Evolutionary conservation across 805 yeast species (phyloP).

Genomic region (Blastobotrys chiropterorum): DNA sequence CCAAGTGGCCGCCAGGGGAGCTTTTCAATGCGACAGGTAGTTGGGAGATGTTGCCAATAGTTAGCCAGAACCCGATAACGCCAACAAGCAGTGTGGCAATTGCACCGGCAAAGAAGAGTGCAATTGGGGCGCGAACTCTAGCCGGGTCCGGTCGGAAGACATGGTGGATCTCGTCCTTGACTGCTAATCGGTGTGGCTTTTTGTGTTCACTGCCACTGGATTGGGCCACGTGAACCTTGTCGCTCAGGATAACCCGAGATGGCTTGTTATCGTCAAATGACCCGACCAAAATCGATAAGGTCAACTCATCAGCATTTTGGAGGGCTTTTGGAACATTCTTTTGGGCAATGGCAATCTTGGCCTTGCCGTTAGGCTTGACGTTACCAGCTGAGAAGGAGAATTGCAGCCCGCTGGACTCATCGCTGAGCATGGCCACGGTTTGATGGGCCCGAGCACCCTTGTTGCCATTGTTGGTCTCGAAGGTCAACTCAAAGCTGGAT

Average conservation of each 20-base stretch:
- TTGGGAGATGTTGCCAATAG: constrained; percentile 25
- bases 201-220: neutral
- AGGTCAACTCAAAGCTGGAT: constrained; percentile 12
- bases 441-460: constrained; percentile 24
- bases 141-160: constrained; percentile 49
- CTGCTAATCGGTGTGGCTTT: constrained; percentile 29
- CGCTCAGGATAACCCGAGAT: constrained; percentile 16
- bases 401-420: constrained; percentile 23
- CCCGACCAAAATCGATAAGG: constrained; percentile 25
- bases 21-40: constrained; percentile 29
- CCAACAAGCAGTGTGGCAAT: constrained; percentile 38
- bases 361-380: constrained; percentile 30
- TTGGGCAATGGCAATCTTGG: constrained; percentile 28
- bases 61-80: constrained; percentile 33
- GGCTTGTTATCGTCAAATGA: constrained; percentile 25
- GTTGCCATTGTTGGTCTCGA: constrained; percentile 12
- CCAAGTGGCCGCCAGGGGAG: constrained; percentile 33
- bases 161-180: constrained; percentile 58
- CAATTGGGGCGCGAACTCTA: constrained; percentile 46
- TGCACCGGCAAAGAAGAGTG: constrained; percentile 44
- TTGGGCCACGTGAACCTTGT: neutral
- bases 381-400: constrained; percentile 22
- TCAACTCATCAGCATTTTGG: constrained; percentile 20
- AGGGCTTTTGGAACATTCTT: constrained; percentile 29
- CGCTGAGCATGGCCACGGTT: constrained; percentile 20